Evolutionary conservation across 2,329 filamentous ascomycete species (phyloP).

Genomic region (Onygenales sp.): DNA sequence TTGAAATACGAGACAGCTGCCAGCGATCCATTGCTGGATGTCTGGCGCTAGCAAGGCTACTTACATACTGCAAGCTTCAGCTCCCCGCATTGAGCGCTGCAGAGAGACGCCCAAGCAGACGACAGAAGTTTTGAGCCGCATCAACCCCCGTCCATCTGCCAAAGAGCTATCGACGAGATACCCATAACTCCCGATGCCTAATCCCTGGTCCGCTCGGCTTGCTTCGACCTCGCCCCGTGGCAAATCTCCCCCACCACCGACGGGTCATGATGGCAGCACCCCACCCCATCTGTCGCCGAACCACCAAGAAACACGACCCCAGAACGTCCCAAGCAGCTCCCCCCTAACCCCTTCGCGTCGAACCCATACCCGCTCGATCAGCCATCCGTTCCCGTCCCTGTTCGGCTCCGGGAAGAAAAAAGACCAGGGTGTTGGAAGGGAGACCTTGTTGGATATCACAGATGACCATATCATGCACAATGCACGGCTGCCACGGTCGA

Average conservation of each 20-base stretch:
- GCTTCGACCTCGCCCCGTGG: too few relatives aligned
- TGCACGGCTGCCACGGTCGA: constrained; percentile 13
- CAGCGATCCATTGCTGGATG: too few relatives aligned
- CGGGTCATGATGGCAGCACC: neutral
- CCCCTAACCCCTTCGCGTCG: constrained; percentile 6
- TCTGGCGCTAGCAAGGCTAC: too few relatives aligned
- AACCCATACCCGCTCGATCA: constrained; percentile 58
- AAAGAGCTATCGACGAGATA: too few relatives aligned
- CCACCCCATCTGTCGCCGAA: neutral
- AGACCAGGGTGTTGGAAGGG: neutral
- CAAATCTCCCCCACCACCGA: neutral
- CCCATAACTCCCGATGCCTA: too few relatives aligned
- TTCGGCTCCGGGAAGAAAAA: constrained; percentile 38
- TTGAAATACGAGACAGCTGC: too few relatives aligned
- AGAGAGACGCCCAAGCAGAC: too few relatives aligned
- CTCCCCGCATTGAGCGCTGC: too few relatives aligned
- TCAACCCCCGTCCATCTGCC: too few relatives aligned
- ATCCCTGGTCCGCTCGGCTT: too few relatives aligned
- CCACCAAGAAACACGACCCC: neutral
- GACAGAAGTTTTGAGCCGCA: too few relatives aligned
- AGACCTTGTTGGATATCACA: neutral
- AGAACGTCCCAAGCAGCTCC: neutral
- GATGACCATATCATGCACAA: neutral
- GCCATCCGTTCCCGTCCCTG: constrained; percentile 67
- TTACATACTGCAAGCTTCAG: too few relatives aligned